Percentiles rank a stretch among this genome's conserved stretches.
Conservation (phyloP, 2,329 filamentous ascomycete genomes). For the Colletotrichum graminicola region DNA sequence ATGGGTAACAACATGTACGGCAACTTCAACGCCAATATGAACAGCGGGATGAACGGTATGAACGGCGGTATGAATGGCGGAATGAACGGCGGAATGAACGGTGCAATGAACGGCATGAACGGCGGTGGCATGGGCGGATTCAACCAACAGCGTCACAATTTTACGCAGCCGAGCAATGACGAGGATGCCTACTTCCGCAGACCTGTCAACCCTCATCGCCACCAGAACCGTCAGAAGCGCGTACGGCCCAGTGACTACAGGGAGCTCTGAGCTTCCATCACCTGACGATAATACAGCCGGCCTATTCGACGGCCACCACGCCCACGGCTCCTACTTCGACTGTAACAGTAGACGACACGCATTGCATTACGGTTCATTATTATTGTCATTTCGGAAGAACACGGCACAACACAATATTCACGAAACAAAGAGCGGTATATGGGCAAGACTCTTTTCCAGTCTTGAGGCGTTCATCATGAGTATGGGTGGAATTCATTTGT, state of each 20-base stretch:
- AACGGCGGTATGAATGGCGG: conserved; percentile 53
- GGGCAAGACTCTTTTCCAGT: conserved; percentile 26
- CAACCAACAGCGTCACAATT: conserved; percentile 50
- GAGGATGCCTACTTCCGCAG: conserved; percentile 96
- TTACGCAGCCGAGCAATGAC: conserved; percentile 71
- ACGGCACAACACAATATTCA: conserved; percentile 26
- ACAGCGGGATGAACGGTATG: conserved; percentile 47
- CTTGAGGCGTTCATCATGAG: conserved; percentile 30
- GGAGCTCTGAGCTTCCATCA: conserved; percentile 70
- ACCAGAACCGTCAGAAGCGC: conserved; percentile 83
- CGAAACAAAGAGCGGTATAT: conserved; percentile 17
- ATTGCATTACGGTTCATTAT: conserved; percentile 31
- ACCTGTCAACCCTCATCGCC: conserved; percentile 93
- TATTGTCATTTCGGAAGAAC: conserved; percentile 31
- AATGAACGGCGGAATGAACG: conserved; percentile 48
- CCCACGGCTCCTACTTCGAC: conserved; percentile 6
- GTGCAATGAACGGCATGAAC: conserved; percentile 47
- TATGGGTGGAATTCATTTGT: conserved; percentile 8
- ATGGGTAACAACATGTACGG: conserved; percentile 50
- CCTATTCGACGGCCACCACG: neutral
- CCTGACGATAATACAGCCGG: neutral
- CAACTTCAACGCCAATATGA: conserved; percentile 52
- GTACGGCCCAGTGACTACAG: conserved; percentile 91
- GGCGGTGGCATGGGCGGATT: conserved; percentile 42
- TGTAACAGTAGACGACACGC: conserved; percentile 37